Percentiles rank a stretch among this genome's conserved stretches.
These are phyloP conservation scores for Malus asiatica DNA, from an alignment of 306 rosid species.

Conservation along the genomic window DNA sequence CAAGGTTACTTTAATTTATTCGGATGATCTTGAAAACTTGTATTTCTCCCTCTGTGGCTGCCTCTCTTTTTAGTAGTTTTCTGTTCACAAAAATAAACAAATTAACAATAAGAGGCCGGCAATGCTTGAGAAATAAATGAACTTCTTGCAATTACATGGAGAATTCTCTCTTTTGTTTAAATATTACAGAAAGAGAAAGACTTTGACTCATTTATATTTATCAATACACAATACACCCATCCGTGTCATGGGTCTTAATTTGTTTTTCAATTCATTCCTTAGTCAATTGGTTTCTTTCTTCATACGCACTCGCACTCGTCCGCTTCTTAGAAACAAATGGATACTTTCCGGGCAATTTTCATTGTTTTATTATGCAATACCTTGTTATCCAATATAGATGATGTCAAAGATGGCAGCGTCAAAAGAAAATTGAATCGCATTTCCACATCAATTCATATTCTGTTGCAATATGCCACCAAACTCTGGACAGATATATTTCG, in stretches of 20 bases:
- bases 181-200: too few species aligned
- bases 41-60: neutral
- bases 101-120: neutral
- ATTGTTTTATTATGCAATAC: neutral
- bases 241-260: too few species aligned
- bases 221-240: too few species aligned
- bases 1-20: neutral
- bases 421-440: neutral
- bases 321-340: neutral
- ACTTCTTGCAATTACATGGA: too few species aligned
- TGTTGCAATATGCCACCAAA: neutral
- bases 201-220: too few species aligned
- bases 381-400: neutral
- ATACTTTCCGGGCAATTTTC: neutral
- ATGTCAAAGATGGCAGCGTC: neutral
- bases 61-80: neutral
- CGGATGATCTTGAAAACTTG: neutral
- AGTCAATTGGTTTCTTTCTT: too few species aligned
- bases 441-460: neutral
- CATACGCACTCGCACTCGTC: neutral
- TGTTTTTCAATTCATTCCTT: too few species aligned
- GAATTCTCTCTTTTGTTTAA: too few species aligned
- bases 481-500: neutral
- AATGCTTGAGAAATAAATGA: too few species aligned
- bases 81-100: neutral